Conservation (phyloP, 192 early-diverging fungal species). For the Coemansia nantahalensis region DNA sequence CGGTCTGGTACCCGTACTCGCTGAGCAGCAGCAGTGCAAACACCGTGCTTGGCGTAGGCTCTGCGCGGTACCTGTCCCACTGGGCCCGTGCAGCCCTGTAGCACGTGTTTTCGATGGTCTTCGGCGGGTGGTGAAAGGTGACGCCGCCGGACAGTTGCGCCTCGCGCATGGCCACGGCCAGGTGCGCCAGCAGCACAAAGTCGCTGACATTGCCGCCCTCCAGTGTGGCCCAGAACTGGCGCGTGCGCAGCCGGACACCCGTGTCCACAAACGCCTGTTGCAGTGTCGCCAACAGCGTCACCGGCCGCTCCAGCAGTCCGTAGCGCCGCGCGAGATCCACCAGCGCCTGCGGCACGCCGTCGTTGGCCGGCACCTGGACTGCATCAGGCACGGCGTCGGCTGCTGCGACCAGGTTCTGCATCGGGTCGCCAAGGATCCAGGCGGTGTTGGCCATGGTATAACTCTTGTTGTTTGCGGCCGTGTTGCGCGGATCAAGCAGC, state of each 20-base stretch:
- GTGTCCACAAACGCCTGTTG: slow-evolving; percentile 24
- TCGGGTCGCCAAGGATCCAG: slow-evolving; percentile 17
- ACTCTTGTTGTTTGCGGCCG: neutral
- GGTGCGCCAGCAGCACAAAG: slow-evolving; percentile 46
- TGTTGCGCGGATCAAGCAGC: slow-evolving; percentile 28
- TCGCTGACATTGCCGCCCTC: slow-evolving; percentile 23
- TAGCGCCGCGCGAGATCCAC: slow-evolving; percentile 10
- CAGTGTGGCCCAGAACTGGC: slow-evolving; percentile 43
- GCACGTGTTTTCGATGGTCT: slow-evolving; percentile 10
- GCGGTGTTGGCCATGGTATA: neutral
- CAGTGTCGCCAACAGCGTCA: slow-evolving; percentile 23
- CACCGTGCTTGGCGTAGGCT: slow-evolving; percentile 11
- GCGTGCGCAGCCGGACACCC: slow-evolving; percentile 19
- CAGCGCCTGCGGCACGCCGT: slow-evolving; percentile 1
- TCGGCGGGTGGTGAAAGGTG: neutral
- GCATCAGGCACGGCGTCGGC: neutral
- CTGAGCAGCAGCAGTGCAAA: slow-evolving; percentile 35
- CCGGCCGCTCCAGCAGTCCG: slow-evolving; percentile 2
- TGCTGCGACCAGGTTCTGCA: slow-evolving; percentile 1
- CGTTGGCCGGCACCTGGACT: no score
- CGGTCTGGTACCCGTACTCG: slow-evolving; percentile 45
- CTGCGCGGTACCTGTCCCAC: slow-evolving; percentile 21
- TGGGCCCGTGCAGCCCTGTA: slow-evolving; percentile 31
- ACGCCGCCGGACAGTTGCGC: slow-evolving; percentile 10
- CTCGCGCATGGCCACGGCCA: slow-evolving; percentile 26